Base-by-base conservation (phyloP, 306 rosid species). In the Quercus berberidifolia region DNA sequence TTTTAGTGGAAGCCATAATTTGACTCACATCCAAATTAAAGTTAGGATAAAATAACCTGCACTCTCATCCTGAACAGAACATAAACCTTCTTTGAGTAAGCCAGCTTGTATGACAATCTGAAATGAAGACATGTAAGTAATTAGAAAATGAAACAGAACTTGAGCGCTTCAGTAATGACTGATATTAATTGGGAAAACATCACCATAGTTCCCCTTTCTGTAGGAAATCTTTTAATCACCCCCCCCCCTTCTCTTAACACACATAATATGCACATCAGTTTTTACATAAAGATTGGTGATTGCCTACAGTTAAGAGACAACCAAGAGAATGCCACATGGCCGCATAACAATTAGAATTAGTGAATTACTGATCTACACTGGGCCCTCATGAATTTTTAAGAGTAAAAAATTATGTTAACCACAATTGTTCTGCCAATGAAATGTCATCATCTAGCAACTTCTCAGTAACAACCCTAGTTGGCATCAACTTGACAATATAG, bases 41-140 rank as follows among this genome's bases (percentile, higher is more conserved):
- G 65, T 21, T 21, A 41, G 25, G 80, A 77, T 59, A 80, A 25
- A 83, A 76, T 78, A 8, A 90, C 98, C 98, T 83, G 97, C 93
- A 82, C 98, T 93, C 86, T 93, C 94, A 74, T 93, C 97, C 84
- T 93, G 98, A 80, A 93, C 98, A 4, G 97, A 86, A 76, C 98
- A 91, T 83, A 91, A 84, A 52, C 97, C 98, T 76, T 91, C 82
- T 80, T 63, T 91, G 63, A 93, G 84, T 19, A 93, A 83, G 52
- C 93, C 94, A 23, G 92, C 92, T 14, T 82, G 92, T 78, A 93
- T 91, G 81, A 93, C 84, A 71, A 14, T 76, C 98, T 93, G 89
- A 78, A 89, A 79, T 60, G 67, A 74, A 82, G 86, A 80, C 57
- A 73, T 31, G 74, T 49, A 78, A 63, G 46, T 67, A 74, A 54